phyloP scores from a whole-genome alignment of 129 eudicot genomes.

The Dittrichia graveolens region DNA sequence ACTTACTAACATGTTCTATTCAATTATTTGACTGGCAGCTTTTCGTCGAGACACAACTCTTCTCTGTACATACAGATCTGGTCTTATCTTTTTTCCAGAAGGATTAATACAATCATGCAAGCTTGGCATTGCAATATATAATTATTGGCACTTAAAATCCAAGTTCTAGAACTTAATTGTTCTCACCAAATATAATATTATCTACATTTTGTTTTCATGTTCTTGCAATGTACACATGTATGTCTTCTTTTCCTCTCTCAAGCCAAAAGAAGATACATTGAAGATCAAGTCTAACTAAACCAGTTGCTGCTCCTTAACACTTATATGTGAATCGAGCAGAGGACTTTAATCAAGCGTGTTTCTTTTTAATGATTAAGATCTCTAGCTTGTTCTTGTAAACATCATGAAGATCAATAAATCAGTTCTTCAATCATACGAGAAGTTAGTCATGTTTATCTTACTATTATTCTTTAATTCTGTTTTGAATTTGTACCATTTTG shows the following conservation, averaged over 20 bases:
- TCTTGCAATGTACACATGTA: conserved; percentile 18
- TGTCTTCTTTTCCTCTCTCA: background rate
- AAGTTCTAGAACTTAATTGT: conserved; percentile 26
- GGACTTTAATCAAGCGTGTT: background rate
- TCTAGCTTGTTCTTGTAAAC: background rate
- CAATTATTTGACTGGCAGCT: conserved; percentile 49
- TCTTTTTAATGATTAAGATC: background rate
- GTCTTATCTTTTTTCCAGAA: conserved; percentile 93
- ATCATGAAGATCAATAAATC: background rate
- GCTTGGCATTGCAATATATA: conserved; percentile 36
- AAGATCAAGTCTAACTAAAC: conserved; percentile 3
- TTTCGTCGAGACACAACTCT: conserved; percentile 92
- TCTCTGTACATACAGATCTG: conserved; percentile 98
- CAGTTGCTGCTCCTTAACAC: too few species aligned
- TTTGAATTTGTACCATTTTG: background rate
- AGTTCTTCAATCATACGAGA: background rate
- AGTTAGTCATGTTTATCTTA: background rate
- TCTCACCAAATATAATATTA: conserved; percentile 14
- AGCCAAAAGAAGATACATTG: background rate
- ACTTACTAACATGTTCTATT: conserved; percentile 30
- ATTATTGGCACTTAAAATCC: conserved; percentile 33
- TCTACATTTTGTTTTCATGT: conserved; percentile 17
- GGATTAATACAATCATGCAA: conserved; percentile 53
- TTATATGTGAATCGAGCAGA: background rate
- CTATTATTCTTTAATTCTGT: background rate